Evolutionary conservation across 805 yeast genomes (phyloP), one percentile per base, ranked within the genome.

Genomic region (Wickerhamiella shivajii): DNA sequence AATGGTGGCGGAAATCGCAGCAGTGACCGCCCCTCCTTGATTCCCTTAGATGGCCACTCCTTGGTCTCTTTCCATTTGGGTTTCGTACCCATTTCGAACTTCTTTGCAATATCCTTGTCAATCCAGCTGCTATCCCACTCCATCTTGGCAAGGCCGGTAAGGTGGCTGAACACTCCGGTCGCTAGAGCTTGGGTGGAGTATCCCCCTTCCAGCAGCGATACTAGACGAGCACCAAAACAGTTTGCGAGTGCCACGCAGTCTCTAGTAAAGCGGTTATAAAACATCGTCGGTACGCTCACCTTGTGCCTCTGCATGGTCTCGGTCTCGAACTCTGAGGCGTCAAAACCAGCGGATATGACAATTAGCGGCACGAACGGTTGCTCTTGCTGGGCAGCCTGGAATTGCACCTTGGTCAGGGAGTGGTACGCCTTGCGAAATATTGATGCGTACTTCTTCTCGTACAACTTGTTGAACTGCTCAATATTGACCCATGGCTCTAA

Each of bases 291-390:
- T 8, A 80, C 83, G 45, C 75, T 73, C 17, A 77, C 80, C 0
- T 71, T 71, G 51, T 81, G 93, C 34, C 93, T 61, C 53, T 80
- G 93, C 93, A 80, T 81, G 31, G 74, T 69, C n/a, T 70, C 69
- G 38, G 73, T 74, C 49, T 80, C 93, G 52, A 67, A 74, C 50
- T 80, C 93, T 12, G 79, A 72, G 2, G 90, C 92, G 56, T 80
- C 93, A 51, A 80, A 81, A 2, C 93, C 93, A 0, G 93, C 85
- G 27, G 92, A 78, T 1, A 80, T 63, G n/a, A 76, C 65, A 3
- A 81, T 69, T 39, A 79, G 42, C 1, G 73, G 69, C 41, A 64
- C 66, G 50, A 69, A 72, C 2, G 62, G 61, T 45, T 54, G 56
- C 40, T 48, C 56, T 40, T 28, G n/a, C 7, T 5, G n/a, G 2